Evolutionary conservation across 2,329 filamentous ascomycete species (phyloP).

Genomic region (Colletotrichum musae): DNA sequence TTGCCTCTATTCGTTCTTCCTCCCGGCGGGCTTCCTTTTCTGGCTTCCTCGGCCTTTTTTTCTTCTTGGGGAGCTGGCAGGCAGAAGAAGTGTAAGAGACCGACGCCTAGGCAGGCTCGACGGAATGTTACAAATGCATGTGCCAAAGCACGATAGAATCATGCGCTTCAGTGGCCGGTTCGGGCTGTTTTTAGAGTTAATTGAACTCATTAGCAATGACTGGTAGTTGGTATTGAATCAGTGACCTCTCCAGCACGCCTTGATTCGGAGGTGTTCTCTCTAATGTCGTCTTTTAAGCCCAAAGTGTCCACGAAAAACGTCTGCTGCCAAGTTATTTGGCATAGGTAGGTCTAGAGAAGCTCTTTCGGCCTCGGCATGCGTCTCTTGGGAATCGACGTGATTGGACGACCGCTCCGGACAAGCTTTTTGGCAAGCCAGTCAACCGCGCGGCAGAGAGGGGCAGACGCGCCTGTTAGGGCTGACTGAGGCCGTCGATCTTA

Average conservation of each 20-base stretch:
- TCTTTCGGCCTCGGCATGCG: too few species aligned
- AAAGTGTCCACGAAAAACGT: too few species aligned
- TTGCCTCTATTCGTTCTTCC: not conserved
- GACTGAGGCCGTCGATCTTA: not conserved
- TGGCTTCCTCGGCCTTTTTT: not conserved
- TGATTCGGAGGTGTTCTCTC: too few species aligned
- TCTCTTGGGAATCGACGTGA: too few species aligned
- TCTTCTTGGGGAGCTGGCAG: not conserved
- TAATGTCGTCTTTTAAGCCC: too few species aligned
- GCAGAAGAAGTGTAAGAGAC: not conserved
- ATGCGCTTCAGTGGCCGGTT: conserved; percentile 27
- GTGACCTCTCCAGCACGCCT: not conserved
- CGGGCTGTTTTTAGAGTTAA: conserved; percentile 19
- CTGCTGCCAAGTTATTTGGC: too few species aligned
- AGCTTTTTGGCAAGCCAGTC: not conserved
- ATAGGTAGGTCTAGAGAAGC: too few species aligned
- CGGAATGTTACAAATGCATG: not conserved
- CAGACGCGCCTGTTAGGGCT: not conserved
- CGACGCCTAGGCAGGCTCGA: not conserved
- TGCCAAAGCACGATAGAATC: conserved; percentile 11
- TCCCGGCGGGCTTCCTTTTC: not conserved
- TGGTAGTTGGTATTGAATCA: not conserved
- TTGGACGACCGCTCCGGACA: too few species aligned
- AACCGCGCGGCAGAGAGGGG: too few species aligned
- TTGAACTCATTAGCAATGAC: conserved; percentile 7